A percentile compares a stretch with the other conserved stretches of the same genome.
Conservation (phyloP, 2,329 filamentous ascomycete genomes). For the Rutstroemia sp. region DNA sequence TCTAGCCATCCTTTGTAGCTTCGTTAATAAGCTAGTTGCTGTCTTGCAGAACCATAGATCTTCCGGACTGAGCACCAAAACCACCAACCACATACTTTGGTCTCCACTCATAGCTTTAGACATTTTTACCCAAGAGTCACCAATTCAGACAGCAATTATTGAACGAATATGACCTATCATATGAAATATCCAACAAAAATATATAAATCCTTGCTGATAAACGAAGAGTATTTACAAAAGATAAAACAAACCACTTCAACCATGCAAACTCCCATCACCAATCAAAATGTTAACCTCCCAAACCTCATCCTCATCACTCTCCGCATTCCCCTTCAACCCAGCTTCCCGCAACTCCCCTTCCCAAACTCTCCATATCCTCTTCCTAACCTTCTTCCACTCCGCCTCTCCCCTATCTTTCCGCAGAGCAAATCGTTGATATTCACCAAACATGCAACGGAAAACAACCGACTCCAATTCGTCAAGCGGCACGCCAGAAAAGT, state of each 20-base stretch:
- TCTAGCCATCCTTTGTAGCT: no score
- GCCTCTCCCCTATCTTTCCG: constrained; percentile 1
- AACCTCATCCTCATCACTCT: neutral
- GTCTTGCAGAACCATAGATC: no score
- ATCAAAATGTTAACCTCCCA: constrained; percentile 6
- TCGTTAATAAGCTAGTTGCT: no score
- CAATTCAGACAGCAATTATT: no score
- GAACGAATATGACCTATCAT: no score
- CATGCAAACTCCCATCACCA: neutral
- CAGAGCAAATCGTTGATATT: constrained; percentile 5
- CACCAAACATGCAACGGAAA: constrained; percentile 8
- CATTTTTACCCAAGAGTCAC: no score
- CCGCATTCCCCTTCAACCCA: neutral
- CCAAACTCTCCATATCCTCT: constrained; percentile 7
- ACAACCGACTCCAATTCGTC: neutral
- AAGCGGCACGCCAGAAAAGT: neutral
- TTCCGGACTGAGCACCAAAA: no score
- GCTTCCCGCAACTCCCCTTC: neutral
- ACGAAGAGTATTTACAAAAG: no score
- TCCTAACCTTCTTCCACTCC: constrained; percentile 3
- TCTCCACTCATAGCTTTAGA: no score
- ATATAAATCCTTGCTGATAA: no score
- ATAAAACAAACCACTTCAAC: neutral
- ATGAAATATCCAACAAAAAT: no score
- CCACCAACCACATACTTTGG: no score